Base-by-base conservation (phyloP, 129 eudicot genomes). In the Erigeron canadensis region DNA sequence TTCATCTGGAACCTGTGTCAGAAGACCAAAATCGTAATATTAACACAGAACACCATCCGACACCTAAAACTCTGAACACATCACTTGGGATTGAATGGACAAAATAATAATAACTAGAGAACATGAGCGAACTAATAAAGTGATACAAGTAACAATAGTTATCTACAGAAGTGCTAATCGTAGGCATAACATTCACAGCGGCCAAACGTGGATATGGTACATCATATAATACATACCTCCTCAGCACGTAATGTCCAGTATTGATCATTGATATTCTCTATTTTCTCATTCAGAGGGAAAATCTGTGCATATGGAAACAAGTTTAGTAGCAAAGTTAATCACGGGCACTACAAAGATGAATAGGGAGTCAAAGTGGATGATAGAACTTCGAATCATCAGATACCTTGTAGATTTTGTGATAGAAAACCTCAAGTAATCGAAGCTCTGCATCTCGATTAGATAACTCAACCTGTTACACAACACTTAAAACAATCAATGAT, bases 241-340 rank as follows among this genome's bases (percentile, higher is more conserved):
- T 91, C 97, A 71, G 96, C 97, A n/a, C 96, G 93, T 76, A 91
- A 71, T 7, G 96, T 86, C 96, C 90, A 88, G 80, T 84, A 91
- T 61, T 83, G 95, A 71, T 91, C 97, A 79, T 88, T 91, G 9
- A 91, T 86, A 76, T 82, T 82, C 76, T 86, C 96, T 15, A 91
- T 88, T 80, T 84, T 88, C 69, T 91, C 97, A 69, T 62, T 78
- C 42, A 81, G 78, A 6, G 91, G 89, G 74, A 86, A 88, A 65
- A 91, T 84, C 97, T 91, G 89, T 75, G 77, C 21, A 43, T n/a
- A 44, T 37, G 51, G 44, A 13, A 63, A 39, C 39, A 71, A 37
- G 69, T 77, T 21, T 22, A 39, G 44, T 48, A 44, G 45, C 51
- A 11, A 45, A 34, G 15, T 56, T 69, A 19, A 75, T 48, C 51